Percentiles rank a stretch among this genome's conserved stretches.
phyloP scores from a whole-genome alignment of 1,139 yeast species.

The Geotrichum klebahnii region DNA sequence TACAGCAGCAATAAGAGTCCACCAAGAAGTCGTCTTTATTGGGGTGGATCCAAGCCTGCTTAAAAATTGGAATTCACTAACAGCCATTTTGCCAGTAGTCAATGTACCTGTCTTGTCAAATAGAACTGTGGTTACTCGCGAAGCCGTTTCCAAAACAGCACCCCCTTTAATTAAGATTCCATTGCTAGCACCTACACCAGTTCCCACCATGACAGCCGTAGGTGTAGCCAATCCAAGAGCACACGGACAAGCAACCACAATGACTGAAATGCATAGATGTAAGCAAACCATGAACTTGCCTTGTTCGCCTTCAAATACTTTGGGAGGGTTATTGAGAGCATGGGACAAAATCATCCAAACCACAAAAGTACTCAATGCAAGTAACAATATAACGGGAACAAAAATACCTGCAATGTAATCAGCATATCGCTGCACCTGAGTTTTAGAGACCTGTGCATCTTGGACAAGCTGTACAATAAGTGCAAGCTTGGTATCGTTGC shows the following conservation, averaged over 20 bases:
- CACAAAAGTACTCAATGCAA: conserved; percentile 62
- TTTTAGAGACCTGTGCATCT: conserved; percentile 81
- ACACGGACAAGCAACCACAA: conserved; percentile 97
- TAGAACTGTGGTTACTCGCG: conserved; percentile 59
- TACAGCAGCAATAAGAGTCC: conserved; percentile 59
- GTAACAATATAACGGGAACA: conserved; percentile 66
- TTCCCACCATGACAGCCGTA: conserved; percentile 97
- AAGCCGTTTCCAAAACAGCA: conserved; percentile 73
- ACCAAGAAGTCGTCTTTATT: conserved; percentile 41
- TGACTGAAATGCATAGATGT: conserved; percentile 82
- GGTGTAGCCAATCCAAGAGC: conserved; percentile 97
- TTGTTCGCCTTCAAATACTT: conserved; percentile 49
- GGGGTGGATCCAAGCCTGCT: conserved; percentile 7
- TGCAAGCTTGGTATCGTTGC: conserved; percentile 79
- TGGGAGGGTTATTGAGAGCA: conserved; percentile 48
- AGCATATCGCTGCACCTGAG: conserved; percentile 87
- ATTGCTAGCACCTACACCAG: conserved; percentile 88
- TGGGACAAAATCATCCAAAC: conserved; percentile 57
- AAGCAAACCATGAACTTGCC: conserved; percentile 68
- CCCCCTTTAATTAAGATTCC: conserved; percentile 95
- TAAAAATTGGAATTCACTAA: conserved; percentile 37
- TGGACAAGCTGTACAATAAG: conserved; percentile 82
- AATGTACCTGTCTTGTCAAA: conserved; percentile 97
- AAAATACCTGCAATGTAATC: conserved; percentile 81
- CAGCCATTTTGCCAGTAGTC: conserved; percentile 77